A percentile compares a stretch with the other conserved stretches of the same genome.
Evolutionary conservation across 169 alveolate genomes (phyloP).

Genomic region (Eimeria praecox): DNA sequence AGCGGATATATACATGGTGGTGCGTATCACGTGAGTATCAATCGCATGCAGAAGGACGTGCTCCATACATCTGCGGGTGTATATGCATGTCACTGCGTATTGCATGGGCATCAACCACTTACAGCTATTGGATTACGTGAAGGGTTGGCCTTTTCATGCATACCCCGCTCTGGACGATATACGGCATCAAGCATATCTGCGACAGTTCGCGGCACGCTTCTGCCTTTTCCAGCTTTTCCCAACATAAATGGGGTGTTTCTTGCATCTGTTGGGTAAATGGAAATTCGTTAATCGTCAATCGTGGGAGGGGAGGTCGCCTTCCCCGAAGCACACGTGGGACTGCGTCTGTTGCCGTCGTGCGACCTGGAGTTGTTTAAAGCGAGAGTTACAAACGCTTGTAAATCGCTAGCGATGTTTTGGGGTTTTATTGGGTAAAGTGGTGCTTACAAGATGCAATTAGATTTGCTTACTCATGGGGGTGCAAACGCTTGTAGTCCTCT

Average conservation of each 20-base stretch:
- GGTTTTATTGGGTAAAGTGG: neutral
- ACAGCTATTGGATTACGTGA: neutral
- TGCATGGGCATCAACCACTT: neutral
- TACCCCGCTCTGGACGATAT: neutral
- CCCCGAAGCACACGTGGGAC: neutral
- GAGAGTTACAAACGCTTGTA: neutral
- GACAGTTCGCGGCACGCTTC: constrained; percentile 27
- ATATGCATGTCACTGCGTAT: neutral
- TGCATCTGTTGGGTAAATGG: neutral
- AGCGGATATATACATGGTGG: neutral
- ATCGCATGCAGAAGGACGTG: neutral
- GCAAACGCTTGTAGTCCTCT: neutral
- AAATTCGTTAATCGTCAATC: neutral
- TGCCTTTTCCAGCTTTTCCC: neutral
- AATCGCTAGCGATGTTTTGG: neutral
- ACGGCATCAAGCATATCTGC: neutral
- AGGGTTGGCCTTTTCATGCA: neutral
- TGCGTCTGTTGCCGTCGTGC: neutral
- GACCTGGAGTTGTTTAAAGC: neutral
- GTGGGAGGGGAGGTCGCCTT: neutral
- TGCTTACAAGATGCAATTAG: neutral
- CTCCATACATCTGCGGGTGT: neutral
- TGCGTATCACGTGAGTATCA: no score
- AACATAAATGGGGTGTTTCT: neutral
- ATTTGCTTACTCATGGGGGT: neutral